Percentiles rank a stretch among this genome's conserved stretches.
Conservation (phyloP, 176 grass and related monocot species). For the Oryza meridionalis region DNA sequence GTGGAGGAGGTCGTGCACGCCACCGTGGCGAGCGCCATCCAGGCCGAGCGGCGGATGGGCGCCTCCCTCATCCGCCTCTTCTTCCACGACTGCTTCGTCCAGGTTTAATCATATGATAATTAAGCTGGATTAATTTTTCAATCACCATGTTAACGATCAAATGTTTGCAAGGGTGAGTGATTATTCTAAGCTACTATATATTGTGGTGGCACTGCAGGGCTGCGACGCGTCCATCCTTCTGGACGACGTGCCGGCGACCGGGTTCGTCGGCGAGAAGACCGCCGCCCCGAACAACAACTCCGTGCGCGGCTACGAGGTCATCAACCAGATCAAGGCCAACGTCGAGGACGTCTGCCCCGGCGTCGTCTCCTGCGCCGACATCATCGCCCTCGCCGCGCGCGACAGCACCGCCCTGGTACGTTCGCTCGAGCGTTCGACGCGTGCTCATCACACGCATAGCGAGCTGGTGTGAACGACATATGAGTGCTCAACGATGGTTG, state of each 20-base stretch:
- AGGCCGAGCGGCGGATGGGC: constrained; percentile 56
- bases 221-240: constrained; percentile 80
- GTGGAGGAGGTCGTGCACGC: constrained; percentile 45
- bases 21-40: constrained; percentile 46
- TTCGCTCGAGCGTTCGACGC: neutral
- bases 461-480: no score
- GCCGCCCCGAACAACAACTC: constrained; percentile 68
- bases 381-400: constrained; percentile 72
- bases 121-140: no score
- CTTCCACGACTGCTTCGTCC: constrained; percentile 88
- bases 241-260: constrained; percentile 50
- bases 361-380: constrained; percentile 84
- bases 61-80: constrained; percentile 80
- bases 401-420: constrained; percentile 63
- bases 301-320: constrained; percentile 70
- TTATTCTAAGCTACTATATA: no score
- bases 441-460: no score
- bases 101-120: neutral
- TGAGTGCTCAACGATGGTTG: no score
- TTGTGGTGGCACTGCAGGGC: constrained; percentile 21
- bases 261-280: constrained; percentile 63
- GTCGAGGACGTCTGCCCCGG: constrained; percentile 62
- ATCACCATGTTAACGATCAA: no score
- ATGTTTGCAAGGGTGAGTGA: no score
- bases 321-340: constrained; percentile 70